Evolutionary conservation across 352 stramenopile species (phyloP).

Genomic region (Phytophthora citricola): DNA sequence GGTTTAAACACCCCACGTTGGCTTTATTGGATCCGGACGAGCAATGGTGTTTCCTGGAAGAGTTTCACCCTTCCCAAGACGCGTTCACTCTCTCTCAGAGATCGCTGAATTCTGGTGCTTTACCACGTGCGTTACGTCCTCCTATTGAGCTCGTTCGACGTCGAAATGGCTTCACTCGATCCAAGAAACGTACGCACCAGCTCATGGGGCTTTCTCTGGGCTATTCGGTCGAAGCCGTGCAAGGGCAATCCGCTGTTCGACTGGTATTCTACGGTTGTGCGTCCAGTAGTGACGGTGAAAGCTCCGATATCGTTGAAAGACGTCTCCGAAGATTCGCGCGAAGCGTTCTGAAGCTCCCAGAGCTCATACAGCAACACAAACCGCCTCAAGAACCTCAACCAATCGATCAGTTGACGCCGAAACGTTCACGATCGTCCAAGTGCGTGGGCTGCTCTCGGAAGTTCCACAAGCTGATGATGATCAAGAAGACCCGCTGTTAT

Average conservation of each 20-base stretch:
- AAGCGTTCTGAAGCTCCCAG: slow-evolving; percentile 21
- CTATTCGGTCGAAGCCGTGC: slow-evolving; percentile 17
- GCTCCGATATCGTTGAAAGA: slow-evolving; percentile 2
- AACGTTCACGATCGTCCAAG: slow-evolving; percentile 1
- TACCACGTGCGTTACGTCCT: slow-evolving; percentile 26
- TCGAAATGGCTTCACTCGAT: slow-evolving; percentile 13
- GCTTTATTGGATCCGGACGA: slow-evolving; percentile 38
- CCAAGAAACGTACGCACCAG: slow-evolving; percentile 21
- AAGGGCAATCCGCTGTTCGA: slow-evolving; percentile 17
- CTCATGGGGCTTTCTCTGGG: slow-evolving; percentile 19
- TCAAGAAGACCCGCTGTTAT: slow-evolving; percentile 43
- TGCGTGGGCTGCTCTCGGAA: slow-evolving; percentile 60
- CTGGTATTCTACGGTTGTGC: slow-evolving; percentile 25
- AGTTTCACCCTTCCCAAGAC: slow-evolving; percentile 13
- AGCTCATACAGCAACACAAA: slow-evolving; percentile 23
- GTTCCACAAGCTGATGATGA: slow-evolving; percentile 32
- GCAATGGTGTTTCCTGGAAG: slow-evolving; percentile 39
- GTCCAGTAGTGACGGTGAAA: background rate
- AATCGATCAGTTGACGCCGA: slow-evolving; percentile 5
- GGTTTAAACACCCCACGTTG: slow-evolving; percentile 34
- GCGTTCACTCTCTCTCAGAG: slow-evolving; percentile 35
- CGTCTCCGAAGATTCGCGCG: slow-evolving; percentile 22
- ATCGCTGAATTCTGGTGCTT: slow-evolving; percentile 32
- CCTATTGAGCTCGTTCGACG: slow-evolving; percentile 26
- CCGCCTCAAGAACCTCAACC: slow-evolving; percentile 11